A percentile compares a stretch with the other conserved stretches of the same genome.
These are phyloP conservation scores for Fusarium oxysporum DNA, from an alignment of 2,329 filamentous ascomycete genomes.

Conservation along the genomic window DNA sequence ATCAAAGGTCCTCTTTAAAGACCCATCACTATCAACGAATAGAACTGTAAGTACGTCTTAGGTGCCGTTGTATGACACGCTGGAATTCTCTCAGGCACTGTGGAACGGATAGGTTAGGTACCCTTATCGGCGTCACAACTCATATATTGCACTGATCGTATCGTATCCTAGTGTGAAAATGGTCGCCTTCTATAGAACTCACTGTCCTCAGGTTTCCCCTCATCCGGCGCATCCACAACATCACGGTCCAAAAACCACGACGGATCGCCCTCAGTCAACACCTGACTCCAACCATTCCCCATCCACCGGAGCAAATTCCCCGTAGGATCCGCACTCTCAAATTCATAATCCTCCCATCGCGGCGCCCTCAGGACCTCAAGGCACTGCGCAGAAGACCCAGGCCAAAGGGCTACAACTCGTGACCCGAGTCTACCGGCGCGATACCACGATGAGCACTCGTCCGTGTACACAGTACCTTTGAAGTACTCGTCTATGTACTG, in stretches of 20 bases:
- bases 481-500: background rate
- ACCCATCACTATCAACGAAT: background rate
- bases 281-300: background rate
- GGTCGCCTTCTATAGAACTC: background rate
- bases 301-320: background rate
- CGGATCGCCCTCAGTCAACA: background rate
- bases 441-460: background rate
- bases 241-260: background rate
- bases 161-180: background rate
- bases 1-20: too few relatives aligned
- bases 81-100: background rate
- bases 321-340: background rate
- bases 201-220: background rate
- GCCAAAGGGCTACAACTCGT: background rate
- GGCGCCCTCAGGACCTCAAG: background rate
- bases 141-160: background rate
- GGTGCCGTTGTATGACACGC: too few relatives aligned
- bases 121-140: background rate
- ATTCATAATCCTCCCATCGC: background rate
- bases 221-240: background rate
- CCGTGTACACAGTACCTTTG: background rate
- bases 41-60: background rate
- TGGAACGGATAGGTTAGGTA: too few relatives aligned
- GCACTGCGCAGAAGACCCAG: background rate
- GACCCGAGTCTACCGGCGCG: background rate